Percentiles rank a stretch among this genome's conserved stretches.
Evolutionary conservation across 2,329 filamentous ascomycete species (phyloP).

Genomic region (Apiospora koreana): DNA sequence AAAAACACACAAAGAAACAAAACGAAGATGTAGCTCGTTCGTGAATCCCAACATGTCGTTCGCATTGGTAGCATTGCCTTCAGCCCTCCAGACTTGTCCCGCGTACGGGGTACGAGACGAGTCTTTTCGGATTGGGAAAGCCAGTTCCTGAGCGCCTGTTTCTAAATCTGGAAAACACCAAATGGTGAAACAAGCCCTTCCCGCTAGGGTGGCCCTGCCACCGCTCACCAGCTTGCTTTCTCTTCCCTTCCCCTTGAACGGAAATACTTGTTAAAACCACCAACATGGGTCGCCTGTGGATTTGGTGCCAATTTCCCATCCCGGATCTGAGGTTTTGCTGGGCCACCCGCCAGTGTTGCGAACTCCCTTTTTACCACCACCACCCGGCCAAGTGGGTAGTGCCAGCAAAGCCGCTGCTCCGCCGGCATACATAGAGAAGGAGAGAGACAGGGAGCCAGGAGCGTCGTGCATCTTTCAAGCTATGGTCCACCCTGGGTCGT

Average conservation of each 20-base stretch:
- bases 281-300: not conserved
- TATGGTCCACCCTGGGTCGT: not conserved
- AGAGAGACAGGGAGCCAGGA: not conserved
- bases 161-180: constrained; percentile 6
- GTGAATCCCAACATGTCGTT: no score
- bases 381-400: not conserved
- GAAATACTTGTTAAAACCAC: not conserved
- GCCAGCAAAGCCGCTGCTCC: not conserved
- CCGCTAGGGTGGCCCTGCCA: not conserved
- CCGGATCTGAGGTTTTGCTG: not conserved
- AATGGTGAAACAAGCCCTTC: constrained; percentile 7
- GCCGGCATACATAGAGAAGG: not conserved
- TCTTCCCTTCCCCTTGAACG: not conserved
- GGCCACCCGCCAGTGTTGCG: constrained; percentile 7
- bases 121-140: not conserved
- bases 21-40: not conserved
- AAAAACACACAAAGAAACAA: not conserved
- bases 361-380: not conserved
- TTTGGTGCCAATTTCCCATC: constrained; percentile 4
- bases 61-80: not conserved
- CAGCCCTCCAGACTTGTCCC: not conserved
- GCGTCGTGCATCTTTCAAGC: not conserved
- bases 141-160: not conserved
- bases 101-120: not conserved
- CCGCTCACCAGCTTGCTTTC: not conserved